phyloP scores from a whole-genome alignment of 164 flowering plant species.

The Annona cherimola region DNA sequence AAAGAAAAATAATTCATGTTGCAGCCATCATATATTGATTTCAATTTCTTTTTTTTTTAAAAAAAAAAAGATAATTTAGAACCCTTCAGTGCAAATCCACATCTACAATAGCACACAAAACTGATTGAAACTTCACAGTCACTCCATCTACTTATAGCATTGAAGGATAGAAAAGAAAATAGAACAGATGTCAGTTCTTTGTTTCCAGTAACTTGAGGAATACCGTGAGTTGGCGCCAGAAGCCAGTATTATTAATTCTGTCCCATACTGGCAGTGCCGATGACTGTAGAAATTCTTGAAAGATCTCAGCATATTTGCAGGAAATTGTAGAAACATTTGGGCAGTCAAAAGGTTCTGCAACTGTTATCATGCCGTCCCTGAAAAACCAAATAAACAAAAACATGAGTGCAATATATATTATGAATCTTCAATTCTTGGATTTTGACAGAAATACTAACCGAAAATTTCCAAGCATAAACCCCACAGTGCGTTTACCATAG shows the following conservation, averaged over 20 bases:
- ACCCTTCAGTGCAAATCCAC: not conserved
- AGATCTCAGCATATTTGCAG: slow-evolving; percentile 65
- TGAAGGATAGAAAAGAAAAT: not conserved
- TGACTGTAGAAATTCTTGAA: slow-evolving; percentile 68
- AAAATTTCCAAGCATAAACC: slow-evolving; percentile 93
- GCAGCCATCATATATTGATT: not conserved
- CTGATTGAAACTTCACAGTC: not conserved
- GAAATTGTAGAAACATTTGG: slow-evolving; percentile 78
- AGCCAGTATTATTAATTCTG: slow-evolving; percentile 77
- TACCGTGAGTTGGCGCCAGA: slow-evolving; percentile 95
- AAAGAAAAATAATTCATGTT: not conserved
- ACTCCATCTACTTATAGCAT: not conserved
- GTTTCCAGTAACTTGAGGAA: slow-evolving; percentile 5
- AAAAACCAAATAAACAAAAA: slow-evolving; percentile 11
- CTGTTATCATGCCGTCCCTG: slow-evolving; percentile 94
- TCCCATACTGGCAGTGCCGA: slow-evolving; percentile 81
- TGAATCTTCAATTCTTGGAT: not conserved
- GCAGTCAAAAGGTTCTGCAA: slow-evolving; percentile 77
- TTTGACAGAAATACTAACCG: slow-evolving; percentile 38
- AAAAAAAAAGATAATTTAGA: not conserved
- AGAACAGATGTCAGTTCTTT: not conserved
- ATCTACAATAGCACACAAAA: not conserved
- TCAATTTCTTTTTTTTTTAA: not conserved
- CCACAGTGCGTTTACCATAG: slow-evolving; percentile 73
- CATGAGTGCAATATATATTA: not conserved